Conservation (phyloP, 495 filamentous ascomycete genomes). For the Lichenothelia convexa region DNA sequence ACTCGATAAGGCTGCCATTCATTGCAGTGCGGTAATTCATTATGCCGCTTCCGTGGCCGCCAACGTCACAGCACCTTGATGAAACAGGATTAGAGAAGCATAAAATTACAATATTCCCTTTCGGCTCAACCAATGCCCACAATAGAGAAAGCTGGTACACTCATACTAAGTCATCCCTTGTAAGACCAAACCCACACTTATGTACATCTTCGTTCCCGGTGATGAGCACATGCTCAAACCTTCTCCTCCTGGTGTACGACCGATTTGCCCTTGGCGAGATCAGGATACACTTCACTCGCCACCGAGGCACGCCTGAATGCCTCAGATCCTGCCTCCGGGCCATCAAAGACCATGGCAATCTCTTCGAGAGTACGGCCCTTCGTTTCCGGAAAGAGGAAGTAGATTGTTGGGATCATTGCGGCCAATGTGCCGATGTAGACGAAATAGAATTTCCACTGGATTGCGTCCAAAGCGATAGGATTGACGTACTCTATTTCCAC, state of each 20-base stretch:
- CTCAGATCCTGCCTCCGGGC: neutral
- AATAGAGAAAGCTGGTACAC: too few species aligned
- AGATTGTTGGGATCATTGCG: conserved; percentile 26
- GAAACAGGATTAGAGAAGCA: too few species aligned
- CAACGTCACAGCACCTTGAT: too few species aligned
- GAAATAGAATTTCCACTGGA: conserved; percentile 17
- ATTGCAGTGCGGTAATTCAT: too few species aligned
- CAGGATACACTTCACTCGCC: neutral
- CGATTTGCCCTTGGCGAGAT: neutral
- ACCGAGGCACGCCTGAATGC: neutral
- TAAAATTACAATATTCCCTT: too few species aligned
- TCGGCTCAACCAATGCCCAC: too few species aligned
- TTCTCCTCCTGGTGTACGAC: neutral
- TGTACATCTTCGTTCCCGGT: too few species aligned
- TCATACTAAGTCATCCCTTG: too few species aligned
- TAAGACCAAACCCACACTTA: too few species aligned
- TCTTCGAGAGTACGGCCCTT: conserved; percentile 51
- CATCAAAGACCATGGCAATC: conserved; percentile 45
- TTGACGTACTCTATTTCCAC: conserved; percentile 31
- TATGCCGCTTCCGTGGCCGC: too few species aligned
- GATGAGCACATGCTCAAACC: too few species aligned
- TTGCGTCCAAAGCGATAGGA: conserved; percentile 14
- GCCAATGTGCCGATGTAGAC: conserved; percentile 8
- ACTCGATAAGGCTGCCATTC: too few species aligned
- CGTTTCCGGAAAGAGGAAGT: conserved; percentile 52